Percentiles rank a stretch among this genome's conserved stretches.
Conservation (phyloP, 2,329 filamentous ascomycete genomes). For the Hyphodiscus sp. region DNA sequence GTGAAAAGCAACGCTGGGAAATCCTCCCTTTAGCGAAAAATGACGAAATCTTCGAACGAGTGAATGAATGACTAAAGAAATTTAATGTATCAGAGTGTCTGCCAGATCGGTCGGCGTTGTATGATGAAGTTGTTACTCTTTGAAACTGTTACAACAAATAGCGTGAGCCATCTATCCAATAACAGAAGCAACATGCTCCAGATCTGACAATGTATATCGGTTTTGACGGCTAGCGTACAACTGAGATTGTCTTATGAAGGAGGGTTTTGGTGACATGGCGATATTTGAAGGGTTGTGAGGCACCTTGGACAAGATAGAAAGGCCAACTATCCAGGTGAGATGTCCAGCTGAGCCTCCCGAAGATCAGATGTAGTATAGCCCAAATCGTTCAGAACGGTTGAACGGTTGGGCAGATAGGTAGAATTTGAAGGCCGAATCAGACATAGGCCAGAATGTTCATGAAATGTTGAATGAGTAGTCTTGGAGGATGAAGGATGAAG, state of each 20-base stretch:
- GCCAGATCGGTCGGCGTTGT: background rate
- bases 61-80: background rate
- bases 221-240: background rate
- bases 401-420: background rate
- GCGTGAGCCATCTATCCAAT: background rate
- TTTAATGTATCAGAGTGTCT: background rate
- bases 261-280: background rate
- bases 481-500: background rate
- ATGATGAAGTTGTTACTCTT: background rate
- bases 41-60: background rate
- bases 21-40: constrained; percentile 6
- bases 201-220: background rate
- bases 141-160: background rate
- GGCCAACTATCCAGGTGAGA: background rate
- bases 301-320: background rate
- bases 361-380: background rate
- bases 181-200: background rate
- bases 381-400: background rate
- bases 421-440: too few relatives aligned
- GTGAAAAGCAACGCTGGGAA: constrained; percentile 11
- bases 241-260: background rate
- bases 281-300: background rate
- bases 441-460: too few relatives aligned
- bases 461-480: background rate
- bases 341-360: background rate